These are phyloP conservation scores for Elymus sibiricus DNA, from an alignment of 176 grass and related monocot species.

Conservation along the genomic window DNA sequence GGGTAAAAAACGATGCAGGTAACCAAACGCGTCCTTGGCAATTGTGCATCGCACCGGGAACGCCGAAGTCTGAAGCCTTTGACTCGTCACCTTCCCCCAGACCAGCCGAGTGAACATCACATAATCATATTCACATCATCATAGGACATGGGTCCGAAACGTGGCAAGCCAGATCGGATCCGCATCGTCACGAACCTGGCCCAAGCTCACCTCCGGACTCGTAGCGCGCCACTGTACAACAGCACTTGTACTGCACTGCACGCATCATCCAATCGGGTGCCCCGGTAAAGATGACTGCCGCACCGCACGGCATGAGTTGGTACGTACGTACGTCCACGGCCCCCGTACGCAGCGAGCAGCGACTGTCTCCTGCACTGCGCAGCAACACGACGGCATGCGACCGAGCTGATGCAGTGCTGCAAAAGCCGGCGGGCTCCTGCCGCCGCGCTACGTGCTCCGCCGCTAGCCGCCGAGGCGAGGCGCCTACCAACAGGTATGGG, in stretches of 20 bases:
- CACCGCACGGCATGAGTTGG: neutral
- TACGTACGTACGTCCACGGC: neutral
- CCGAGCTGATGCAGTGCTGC: too few relatives aligned
- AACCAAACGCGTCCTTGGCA: too few relatives aligned
- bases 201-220: too few relatives aligned
- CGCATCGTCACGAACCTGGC: too few relatives aligned
- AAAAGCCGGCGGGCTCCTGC: neutral
- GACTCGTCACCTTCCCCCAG: neutral
- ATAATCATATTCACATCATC: too few relatives aligned
- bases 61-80: neutral
- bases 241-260: too few relatives aligned
- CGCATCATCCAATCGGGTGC: neutral
- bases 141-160: neutral
- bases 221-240: too few relatives aligned
- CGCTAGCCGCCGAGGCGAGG: neutral
- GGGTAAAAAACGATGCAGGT: too few relatives aligned
- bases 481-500: too few relatives aligned
- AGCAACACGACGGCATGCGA: too few relatives aligned
- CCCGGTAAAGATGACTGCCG: neutral
- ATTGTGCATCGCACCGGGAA: neutral
- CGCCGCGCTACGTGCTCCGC: neutral
- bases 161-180: neutral
- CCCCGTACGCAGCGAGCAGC: neutral
- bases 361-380: too few relatives aligned
- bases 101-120: neutral